These are phyloP conservation scores for Saururus chinensis DNA, from an alignment of 164 flowering plant species.

Conservation along the genomic window DNA sequence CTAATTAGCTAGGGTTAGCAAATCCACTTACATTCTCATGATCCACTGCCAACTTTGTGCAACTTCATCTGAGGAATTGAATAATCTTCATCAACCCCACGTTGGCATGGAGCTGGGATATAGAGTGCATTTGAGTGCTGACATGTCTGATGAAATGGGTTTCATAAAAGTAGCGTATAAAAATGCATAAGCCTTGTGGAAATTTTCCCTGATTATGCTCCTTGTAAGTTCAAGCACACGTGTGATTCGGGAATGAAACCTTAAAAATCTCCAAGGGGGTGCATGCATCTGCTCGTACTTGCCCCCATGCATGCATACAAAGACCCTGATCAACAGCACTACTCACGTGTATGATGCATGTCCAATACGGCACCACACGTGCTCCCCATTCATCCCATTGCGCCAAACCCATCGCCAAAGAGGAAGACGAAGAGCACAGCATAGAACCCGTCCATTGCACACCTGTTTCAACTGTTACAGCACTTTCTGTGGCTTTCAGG, in stretches of 20 bases:
- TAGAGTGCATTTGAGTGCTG: too few species aligned
- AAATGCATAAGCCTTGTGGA: not conserved
- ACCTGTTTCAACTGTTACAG: too few species aligned
- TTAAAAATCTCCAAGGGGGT: not conserved
- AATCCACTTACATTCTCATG: not conserved
- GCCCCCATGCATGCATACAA: not conserved
- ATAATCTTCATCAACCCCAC: not conserved
- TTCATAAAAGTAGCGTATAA: too few species aligned
- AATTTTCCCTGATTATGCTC: not conserved
- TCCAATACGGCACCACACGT: not conserved
- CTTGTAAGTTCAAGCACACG: not conserved
- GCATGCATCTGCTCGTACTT: not conserved
- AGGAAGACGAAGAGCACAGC: too few species aligned
- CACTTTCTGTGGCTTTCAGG: too few species aligned
- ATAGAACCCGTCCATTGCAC: too few species aligned
- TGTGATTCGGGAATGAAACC: not conserved
- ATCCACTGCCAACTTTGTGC: not conserved
- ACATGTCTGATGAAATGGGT: too few species aligned
- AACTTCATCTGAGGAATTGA: not conserved
- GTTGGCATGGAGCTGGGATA: not conserved
- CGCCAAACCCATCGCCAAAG: too few species aligned
- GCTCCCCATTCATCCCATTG: not conserved
- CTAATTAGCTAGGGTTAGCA: not conserved
- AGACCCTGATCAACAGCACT: not conserved
- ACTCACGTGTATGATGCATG: not conserved